A percentile compares a stretch with the other conserved stretches of the same genome.
These are phyloP conservation scores for Santalum album DNA, from an alignment of 164 flowering plant genomes.

Conservation along the genomic window DNA sequence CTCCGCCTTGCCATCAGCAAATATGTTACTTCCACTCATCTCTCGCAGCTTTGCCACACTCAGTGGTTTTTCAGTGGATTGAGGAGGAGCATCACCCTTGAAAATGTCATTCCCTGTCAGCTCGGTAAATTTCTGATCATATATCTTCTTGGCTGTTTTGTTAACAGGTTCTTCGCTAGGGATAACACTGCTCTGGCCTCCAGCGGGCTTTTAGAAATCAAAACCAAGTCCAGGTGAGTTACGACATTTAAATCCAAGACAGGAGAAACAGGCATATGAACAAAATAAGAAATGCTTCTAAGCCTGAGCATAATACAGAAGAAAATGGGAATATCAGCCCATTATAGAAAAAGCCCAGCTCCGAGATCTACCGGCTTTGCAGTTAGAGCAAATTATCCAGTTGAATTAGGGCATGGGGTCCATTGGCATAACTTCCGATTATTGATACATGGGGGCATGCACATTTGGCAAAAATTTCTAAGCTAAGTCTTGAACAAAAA, in stretches of 20 bases:
- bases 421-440: no score
- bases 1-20: constrained; percentile 78
- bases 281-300: no score
- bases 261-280: neutral
- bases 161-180: constrained; percentile 45
- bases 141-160: constrained; percentile 80
- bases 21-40: constrained; percentile 84
- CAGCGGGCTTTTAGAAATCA: constrained; percentile 34
- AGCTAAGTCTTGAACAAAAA: no score
- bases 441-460: no score
- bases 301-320: no score
- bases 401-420: no score
- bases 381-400: no score
- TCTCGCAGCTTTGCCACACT: constrained; percentile 81
- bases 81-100: constrained; percentile 67
- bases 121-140: constrained; percentile 71
- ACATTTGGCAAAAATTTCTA: no score
- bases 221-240: constrained; percentile 1
- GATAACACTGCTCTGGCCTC: constrained; percentile 46
- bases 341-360: no score
- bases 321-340: no score
- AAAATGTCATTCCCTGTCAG: constrained; percentile 87
- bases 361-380: no score
- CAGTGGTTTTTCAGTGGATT: constrained; percentile 69
- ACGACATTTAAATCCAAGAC: neutral